Conservation (phyloP, 139 green algal species). For the Chlorokybus atmophyticus region DNA sequence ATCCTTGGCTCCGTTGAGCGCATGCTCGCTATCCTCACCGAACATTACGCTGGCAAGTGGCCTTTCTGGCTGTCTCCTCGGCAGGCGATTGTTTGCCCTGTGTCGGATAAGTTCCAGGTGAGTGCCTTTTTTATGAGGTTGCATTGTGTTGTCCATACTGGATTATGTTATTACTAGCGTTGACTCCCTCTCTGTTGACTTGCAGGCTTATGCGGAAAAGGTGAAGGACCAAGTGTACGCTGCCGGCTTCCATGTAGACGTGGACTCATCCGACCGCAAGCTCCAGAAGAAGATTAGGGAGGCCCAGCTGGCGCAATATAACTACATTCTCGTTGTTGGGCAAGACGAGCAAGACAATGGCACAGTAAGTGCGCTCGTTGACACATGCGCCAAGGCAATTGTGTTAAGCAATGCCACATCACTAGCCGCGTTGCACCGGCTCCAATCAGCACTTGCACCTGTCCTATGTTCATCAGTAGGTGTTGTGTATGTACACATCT, state of each 20-base stretch:
- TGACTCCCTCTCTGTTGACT: neutral
- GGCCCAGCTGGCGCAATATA: conserved; percentile 88
- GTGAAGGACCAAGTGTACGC: conserved; percentile 37
- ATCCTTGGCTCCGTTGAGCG: conserved; percentile 91
- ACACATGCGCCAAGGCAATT: too few species aligned
- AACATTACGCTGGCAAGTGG: conserved; percentile 97
- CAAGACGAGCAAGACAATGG: conserved; percentile 13
- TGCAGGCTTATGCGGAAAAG: too few species aligned
- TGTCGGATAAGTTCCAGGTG: conserved; percentile 54
- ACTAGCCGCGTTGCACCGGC: too few species aligned
- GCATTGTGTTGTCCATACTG: neutral
- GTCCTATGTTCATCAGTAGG: too few species aligned
- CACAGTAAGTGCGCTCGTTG: conserved; percentile 18
- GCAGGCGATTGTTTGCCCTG: conserved; percentile 93
- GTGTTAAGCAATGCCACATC: too few species aligned
- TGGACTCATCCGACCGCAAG: conserved; percentile 69
- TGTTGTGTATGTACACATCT: too few species aligned
- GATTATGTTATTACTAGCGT: neutral
- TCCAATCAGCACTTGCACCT: too few species aligned
- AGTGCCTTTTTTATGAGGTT: too few species aligned
- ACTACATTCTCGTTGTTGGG: conserved; percentile 92
- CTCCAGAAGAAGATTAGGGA: conserved; percentile 94
- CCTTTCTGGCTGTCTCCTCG: conserved; percentile 88
- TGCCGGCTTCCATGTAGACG: conserved; percentile 54
- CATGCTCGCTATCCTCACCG: conserved; percentile 98